These are phyloP conservation scores for Phellinidium pouzarii DNA, from an alignment of 1,284 basidiomycete genomes.

Conservation along the genomic window DNA sequence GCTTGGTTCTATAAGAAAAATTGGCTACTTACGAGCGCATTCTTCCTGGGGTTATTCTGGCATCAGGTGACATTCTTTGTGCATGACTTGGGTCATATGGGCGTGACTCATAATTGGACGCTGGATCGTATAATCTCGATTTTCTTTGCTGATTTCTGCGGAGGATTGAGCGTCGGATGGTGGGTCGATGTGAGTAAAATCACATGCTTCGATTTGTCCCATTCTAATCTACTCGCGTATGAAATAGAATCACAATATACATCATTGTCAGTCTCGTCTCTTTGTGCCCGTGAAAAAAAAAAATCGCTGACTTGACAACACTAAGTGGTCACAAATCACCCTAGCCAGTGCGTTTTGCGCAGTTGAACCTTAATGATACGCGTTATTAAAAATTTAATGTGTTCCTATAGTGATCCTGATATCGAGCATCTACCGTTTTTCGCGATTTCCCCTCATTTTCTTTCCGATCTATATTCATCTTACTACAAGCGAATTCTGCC, in stretches of 20 bases:
- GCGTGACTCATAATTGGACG: slow-evolving; percentile 85
- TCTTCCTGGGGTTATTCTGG: slow-evolving; percentile 85
- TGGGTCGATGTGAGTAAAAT: slow-evolving; percentile 82
- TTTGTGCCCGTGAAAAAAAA: slow-evolving; percentile 15
- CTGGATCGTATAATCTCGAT: slow-evolving; percentile 79
- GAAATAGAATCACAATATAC: slow-evolving; percentile 88
- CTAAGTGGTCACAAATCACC: slow-evolving; percentile 92
- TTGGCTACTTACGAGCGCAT: slow-evolving; percentile 68
- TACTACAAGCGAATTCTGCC: slow-evolving; percentile 89
- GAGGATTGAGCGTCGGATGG: slow-evolving; percentile 94
- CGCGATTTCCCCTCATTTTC: slow-evolving; percentile 86
- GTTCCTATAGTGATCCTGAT: slow-evolving; percentile 82
- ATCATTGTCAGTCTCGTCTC: slow-evolving; percentile 63
- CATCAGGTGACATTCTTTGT: slow-evolving; percentile 92
- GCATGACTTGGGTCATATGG: slow-evolving; percentile 94
- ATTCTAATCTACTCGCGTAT: slow-evolving; percentile 10
- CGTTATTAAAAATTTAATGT: slow-evolving; percentile 19
- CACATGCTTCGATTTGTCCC: slow-evolving; percentile 11
- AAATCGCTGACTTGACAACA: slow-evolving; percentile 17
- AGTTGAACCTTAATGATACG: slow-evolving; percentile 6
- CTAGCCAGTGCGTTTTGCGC: slow-evolving; percentile 69
- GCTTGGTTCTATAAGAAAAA: slow-evolving; percentile 54
- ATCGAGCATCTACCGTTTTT: slow-evolving; percentile 97
- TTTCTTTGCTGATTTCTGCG: slow-evolving; percentile 80
- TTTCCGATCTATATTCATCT: slow-evolving; percentile 83